These are phyloP conservation scores for Trifolium subterraneum DNA, from an alignment of 306 rosid genomes.

Conservation along the genomic window DNA sequence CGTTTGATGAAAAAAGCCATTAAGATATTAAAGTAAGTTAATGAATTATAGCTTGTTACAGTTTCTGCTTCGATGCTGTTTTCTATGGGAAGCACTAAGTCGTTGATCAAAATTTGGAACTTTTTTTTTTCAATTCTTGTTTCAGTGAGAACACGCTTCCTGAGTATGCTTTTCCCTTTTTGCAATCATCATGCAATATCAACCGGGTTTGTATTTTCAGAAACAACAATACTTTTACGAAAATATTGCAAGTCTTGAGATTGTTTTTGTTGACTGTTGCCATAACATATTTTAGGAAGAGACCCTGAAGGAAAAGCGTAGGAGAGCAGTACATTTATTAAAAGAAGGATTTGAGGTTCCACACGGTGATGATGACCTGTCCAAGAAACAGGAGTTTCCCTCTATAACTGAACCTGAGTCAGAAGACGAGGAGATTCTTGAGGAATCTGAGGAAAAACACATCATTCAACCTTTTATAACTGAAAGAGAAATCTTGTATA, in stretches of 20 bases:
- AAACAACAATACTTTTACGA: conserved; percentile 30
- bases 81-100: conserved; percentile 2
- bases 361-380: conserved; percentile 41
- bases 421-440: conserved; percentile 41
- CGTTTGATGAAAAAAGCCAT: conserved; percentile 62
- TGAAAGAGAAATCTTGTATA: conserved; percentile 39
- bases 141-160: conserved; percentile 77
- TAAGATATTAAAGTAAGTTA: conserved; percentile 67
- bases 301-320: conserved; percentile 67
- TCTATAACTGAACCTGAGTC: conserved; percentile 48
- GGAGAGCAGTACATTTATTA: conserved; percentile 58
- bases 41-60: conserved; percentile 1
- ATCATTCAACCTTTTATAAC: conserved; percentile 35
- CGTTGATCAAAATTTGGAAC: conserved; percentile 30
- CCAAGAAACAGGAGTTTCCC: conserved; percentile 31
- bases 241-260: conserved; percentile 6
- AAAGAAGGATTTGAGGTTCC: conserved; percentile 65
- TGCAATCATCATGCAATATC: conserved; percentile 66
- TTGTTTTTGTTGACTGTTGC: conserved; percentile 23
- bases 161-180: conserved; percentile 71
- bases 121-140: background rate
- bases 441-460: conserved; percentile 43
- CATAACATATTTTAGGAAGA: conserved; percentile 55
- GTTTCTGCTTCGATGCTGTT: conserved; percentile 9
- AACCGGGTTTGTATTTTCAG: conserved; percentile 65